Base-by-base conservation (phyloP, 2,329 filamentous ascomycete genomes). In the Colletotrichum viniferum region DNA sequence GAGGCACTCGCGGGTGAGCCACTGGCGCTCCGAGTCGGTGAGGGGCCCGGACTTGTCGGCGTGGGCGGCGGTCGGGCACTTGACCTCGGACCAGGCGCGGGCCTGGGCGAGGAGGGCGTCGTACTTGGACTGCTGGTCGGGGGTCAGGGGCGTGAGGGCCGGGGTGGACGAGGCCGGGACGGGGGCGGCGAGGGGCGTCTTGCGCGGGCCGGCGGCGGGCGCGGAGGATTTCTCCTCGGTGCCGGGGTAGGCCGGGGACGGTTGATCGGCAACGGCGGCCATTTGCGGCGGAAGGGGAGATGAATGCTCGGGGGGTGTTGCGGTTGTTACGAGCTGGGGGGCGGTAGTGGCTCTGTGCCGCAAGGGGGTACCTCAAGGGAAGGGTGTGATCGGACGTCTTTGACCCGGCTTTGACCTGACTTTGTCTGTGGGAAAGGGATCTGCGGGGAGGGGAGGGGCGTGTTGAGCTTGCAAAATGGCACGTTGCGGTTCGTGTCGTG, bases 1-100 rank as follows among this genome's bases (percentile, higher is more conserved):
- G 18, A 99, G 90, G 82, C 96, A 98, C 83, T 99, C 97, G 78
- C 93, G 92, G 14, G 96, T 98, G 79, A 99, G 90, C 92, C 95
- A 99, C 86, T 97, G 92, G 81, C 92, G 94, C 86, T 99, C 97
- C 66, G 88, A 86, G 74, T 98, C 95, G 66, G 92, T 92, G 74
- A 98, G 86, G 3, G 95, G 92, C 4, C 91, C 91, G 10, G 83
- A 89, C 76, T 89, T 88, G 77, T 84, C 93, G 69, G 90, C 90
- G 8, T 86, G 81, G 24, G 92, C 91, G 55, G 90, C 58, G 28
- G 58, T 61, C 58, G 30, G 34, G 69, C 73, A 75, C 38, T 92
- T 92, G 30, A 98, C 86, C 12, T 92, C 91, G 14, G 90, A 91
- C 94, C 96, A 97, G 79, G 87, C 86, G 78, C 90, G 92, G 60